Base-by-base conservation (phyloP, 2,329 filamentous ascomycete genomes). In the Penicillium sp. region DNA sequence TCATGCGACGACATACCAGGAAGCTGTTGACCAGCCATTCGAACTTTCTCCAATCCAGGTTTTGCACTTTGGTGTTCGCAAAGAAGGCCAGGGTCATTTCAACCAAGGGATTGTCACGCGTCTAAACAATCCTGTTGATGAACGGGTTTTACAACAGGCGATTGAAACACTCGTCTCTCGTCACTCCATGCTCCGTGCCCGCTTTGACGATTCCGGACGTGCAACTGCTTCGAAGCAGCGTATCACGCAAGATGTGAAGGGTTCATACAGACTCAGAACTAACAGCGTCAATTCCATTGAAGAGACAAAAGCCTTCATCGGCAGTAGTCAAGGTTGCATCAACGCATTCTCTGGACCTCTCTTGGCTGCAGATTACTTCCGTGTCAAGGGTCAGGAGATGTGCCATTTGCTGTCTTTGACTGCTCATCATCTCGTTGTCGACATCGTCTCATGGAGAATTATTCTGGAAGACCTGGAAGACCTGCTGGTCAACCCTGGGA, bases 291-390 rank as follows among this genome's bases (percentile, higher is more conserved):
- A 35, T 3, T 58, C 37, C 22, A 63, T 65, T 45, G 60, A 67
- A 2, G 63, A 69, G 14, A 62, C 70, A 4, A 70, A 75, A 48
- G 15, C 55, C 0, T 63, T 64, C 14, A 65, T 76, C 35, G 63
- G 67, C 0, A 61, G 70, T 1, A 75, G 72, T 52, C 75, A 77
- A 55, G 64, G 63, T 3, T 69, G 64, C 28, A 74, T 79, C 48
- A 70, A 75, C 58, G 71, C 69, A 35, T 68, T 76, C n/a, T 63
- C 69, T 17, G 75, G 76, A 0, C 75, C 80, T 1, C 63, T 80
- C 0, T 67, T 82, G 35, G 76, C 76, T 0, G 71, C 78, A 3
- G 78, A 82, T 54, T 61, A 81, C 10, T 77, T 82, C 58, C 63
- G 74, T 5, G 59, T 76, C 3, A 62, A 75, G 39, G 71, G 71